phyloP scores from a whole-genome alignment of 2,329 filamentous ascomycete species.

The Eutypella sp. region DNA sequence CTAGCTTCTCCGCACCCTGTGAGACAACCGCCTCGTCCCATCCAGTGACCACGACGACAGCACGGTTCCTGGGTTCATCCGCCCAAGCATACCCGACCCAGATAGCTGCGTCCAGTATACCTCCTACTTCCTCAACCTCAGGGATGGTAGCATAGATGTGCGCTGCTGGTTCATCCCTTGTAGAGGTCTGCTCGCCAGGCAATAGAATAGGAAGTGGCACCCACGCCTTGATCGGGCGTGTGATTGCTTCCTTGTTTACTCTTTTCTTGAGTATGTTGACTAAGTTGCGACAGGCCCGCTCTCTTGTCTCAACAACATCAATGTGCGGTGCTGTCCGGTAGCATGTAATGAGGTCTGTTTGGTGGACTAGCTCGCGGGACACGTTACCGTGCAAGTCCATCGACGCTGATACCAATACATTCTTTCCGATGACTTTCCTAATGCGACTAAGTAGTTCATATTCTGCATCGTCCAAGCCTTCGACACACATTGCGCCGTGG shows the following conservation, averaged over 20 bases:
- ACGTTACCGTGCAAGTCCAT: constrained; percentile 55
- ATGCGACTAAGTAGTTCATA: constrained; percentile 42
- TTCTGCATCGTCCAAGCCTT: constrained; percentile 43
- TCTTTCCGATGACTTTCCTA: constrained; percentile 37
- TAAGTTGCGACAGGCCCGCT: constrained; percentile 45
- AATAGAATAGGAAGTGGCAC: constrained; percentile 46
- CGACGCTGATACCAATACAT: constrained; percentile 45
- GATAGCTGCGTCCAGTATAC: constrained; percentile 45
- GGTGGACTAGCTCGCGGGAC: constrained; percentile 41
- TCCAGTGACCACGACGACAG: constrained; percentile 45
- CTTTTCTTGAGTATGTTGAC: constrained; percentile 31
- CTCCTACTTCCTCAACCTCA: constrained; percentile 33
- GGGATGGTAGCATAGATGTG: constrained; percentile 45
- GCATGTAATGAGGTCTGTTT: constrained; percentile 47
- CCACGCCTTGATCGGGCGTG: constrained; percentile 46
- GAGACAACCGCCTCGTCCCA: constrained; percentile 38
- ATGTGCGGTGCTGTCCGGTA: constrained; percentile 49
- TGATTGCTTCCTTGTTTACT: constrained; percentile 9
- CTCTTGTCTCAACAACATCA: constrained; percentile 44
- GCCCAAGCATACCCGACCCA: constrained; percentile 56
- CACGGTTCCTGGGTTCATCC: constrained; percentile 47
- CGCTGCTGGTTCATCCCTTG: constrained; percentile 46
- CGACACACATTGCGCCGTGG: constrained; percentile 51
- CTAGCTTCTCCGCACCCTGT: constrained; percentile 38
- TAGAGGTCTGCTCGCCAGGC: constrained; percentile 51